Evolutionary conservation across 768 basidiomycete species (phyloP), one percentile per base, ranked within the genome.

Genomic region (Russula sp.): DNA sequence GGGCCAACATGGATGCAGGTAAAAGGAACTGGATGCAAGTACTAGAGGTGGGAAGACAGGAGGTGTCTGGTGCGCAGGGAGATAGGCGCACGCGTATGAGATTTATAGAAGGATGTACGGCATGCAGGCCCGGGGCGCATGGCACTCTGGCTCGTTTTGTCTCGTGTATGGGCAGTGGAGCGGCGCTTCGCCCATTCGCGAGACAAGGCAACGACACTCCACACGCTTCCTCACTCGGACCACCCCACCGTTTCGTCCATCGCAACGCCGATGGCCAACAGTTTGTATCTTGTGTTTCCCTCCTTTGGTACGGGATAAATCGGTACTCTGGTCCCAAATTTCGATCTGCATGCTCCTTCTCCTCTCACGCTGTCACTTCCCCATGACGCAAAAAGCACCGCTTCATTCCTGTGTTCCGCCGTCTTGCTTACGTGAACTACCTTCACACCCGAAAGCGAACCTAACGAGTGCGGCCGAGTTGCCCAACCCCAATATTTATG

Each of bases 91-190:
- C 3, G 13, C 9, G 47, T 27, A 16, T 18, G 44, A 27, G 57
- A 54, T 49, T 59, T 63, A 63, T 59, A 63, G 44, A 51, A 40
- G 27, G 27, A 32, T 14, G 62, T 54, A 49, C 62, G 62, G 62
- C 57, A 49, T 47, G 13, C 31, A 35, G n/a, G 48, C 18, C 37
- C 50, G 45, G 45, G 53, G 40, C 27, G 27, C 47, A 20, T 16
- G 31, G 31, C 14, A 39, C 27, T 50, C 39, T 34, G n/a, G 34
- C 8, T 14, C 27, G 20, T 47, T 6, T 39, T 20, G 31, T 62
- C 44, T 48, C 31, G 27, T 40, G 7, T 32, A 18, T 10, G 20
- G 8, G n/a, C 42, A 10, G 57, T 58, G 62, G 52, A 48, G 57
- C 52, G 62, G 62, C 62, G 57, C 32, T 40, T 47, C 51, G 27